These are phyloP conservation scores for Saturnispora sanitii DNA, from an alignment of 805 yeast genomes.

Conservation along the genomic window DNA sequence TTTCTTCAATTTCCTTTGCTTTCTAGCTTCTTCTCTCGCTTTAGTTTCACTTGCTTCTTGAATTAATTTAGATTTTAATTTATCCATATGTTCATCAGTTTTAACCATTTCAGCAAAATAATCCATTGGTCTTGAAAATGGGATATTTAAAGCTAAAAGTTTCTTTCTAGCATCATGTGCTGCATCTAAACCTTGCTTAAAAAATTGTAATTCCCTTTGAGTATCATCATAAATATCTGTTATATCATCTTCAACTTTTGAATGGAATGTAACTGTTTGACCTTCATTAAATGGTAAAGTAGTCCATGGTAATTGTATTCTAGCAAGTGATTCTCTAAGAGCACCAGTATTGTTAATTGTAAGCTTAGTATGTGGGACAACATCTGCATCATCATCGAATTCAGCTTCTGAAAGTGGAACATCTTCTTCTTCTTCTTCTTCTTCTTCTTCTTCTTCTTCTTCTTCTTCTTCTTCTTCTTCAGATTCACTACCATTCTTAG, in stretches of 20 bases:
- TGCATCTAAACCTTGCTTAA: slow-evolving; percentile 86
- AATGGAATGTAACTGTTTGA: slow-evolving; percentile 56
- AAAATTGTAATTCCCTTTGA: slow-evolving; percentile 89
- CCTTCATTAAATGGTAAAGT: slow-evolving; percentile 76
- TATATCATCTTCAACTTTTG: slow-evolving; percentile 52
- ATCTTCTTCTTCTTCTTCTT: slow-evolving; percentile 68
- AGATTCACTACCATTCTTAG: slow-evolving; percentile 18
- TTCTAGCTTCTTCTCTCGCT: slow-evolving; percentile 87
- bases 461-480: slow-evolving; percentile 29
- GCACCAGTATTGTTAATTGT: slow-evolving; percentile 88
- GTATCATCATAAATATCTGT: slow-evolving; percentile 92
- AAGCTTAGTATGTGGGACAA: slow-evolving; percentile 83
- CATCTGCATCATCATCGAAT: slow-evolving; percentile 87
- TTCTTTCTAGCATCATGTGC: slow-evolving; percentile 61
- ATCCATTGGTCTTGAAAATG: slow-evolving; percentile 88
- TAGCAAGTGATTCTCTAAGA: slow-evolving; percentile 53
- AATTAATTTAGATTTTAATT: slow-evolving; percentile 69
- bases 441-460: slow-evolving; percentile 36
- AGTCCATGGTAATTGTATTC: slow-evolving; percentile 55
- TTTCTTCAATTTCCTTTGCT: slow-evolving; percentile 90
- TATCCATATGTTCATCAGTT: slow-evolving; percentile 97
- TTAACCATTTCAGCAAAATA: slow-evolving; percentile 98
- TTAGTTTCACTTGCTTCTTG: slow-evolving; percentile 71
- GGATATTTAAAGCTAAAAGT: slow-evolving; percentile 60
- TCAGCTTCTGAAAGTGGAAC: slow-evolving; percentile 87